Evolutionary conservation across 345 rosid genomes (phyloP).

Genomic region (Noccaea bulbosa): DNA sequence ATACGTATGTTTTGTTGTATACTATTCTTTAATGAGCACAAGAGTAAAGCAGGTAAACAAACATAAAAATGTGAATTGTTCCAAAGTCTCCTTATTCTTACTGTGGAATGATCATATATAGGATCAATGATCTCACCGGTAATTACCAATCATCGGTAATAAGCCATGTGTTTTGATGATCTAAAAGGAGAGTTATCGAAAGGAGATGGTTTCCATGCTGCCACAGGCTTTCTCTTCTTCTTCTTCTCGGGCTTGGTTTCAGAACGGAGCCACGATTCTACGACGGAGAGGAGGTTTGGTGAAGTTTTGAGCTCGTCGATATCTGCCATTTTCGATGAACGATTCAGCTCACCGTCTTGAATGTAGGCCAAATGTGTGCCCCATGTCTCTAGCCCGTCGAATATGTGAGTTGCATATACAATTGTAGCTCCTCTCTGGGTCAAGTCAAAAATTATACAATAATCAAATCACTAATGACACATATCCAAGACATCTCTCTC

Average conservation of each 20-base stretch:
- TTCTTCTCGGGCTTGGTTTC: constrained; percentile 67
- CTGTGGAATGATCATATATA: background rate
- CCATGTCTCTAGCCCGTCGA: constrained; percentile 92
- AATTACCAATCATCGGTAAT: constrained; percentile 61
- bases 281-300: constrained; percentile 76
- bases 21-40: background rate
- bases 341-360: constrained; percentile 78
- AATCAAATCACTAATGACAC: constrained; percentile 14
- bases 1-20: background rate
- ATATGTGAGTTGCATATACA: constrained; percentile 90
- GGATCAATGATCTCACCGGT: background rate
- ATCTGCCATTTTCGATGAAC: constrained; percentile 58
- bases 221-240: constrained; percentile 44
- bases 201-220: constrained; percentile 56
- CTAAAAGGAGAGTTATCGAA: constrained; percentile 64
- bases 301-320: constrained; percentile 65
- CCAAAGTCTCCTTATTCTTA: background rate
- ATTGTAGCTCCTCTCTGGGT: constrained; percentile 84
- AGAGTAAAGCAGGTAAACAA: background rate
- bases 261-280: constrained; percentile 83
- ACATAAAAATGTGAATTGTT: constrained; percentile 10
- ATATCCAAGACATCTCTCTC: background rate
- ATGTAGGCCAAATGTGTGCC: constrained; percentile 86
- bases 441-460: constrained; percentile 25
- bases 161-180: constrained; percentile 92